phyloP scores from a whole-genome alignment of 305 asterid species.

The Fraxinus paxiana region DNA sequence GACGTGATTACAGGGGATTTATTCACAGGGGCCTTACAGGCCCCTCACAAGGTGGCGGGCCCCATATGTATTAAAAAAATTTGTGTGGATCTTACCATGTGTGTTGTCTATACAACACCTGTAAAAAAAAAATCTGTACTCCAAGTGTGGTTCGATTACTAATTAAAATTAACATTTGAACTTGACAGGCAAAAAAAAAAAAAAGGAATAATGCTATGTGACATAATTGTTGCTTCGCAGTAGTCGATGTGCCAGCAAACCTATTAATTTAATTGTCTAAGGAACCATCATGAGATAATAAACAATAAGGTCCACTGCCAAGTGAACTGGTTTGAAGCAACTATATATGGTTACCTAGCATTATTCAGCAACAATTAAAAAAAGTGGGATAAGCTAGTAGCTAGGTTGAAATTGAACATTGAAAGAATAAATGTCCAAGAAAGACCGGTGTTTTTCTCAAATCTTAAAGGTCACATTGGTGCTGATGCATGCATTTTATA shows the following conservation, averaged over 20 bases:
- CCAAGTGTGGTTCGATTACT: too few relatives aligned
- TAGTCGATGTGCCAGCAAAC: neutral
- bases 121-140: too few relatives aligned
- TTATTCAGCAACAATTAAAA: neutral
- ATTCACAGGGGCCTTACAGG: too few relatives aligned
- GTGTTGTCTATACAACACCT: too few relatives aligned
- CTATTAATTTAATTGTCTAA: neutral
- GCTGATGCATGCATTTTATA: conserved; percentile 4
- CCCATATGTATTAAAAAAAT: too few relatives aligned
- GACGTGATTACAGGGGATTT: too few relatives aligned
- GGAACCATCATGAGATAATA: neutral
- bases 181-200: neutral
- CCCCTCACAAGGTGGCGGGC: too few relatives aligned
- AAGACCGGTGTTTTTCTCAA: neutral
- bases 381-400: neutral
- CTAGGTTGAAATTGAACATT: neutral
- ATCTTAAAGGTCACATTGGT: conserved; percentile 18
- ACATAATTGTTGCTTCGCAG: neutral
- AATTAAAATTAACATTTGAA: neutral
- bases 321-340: neutral
- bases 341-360: neutral
- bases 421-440: neutral
- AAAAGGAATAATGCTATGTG: neutral
- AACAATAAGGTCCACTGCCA: neutral
- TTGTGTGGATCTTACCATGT: too few relatives aligned